phyloP scores from a whole-genome alignment of 495 filamentous ascomycete species.

The Aspergillus steynii region DNA sequence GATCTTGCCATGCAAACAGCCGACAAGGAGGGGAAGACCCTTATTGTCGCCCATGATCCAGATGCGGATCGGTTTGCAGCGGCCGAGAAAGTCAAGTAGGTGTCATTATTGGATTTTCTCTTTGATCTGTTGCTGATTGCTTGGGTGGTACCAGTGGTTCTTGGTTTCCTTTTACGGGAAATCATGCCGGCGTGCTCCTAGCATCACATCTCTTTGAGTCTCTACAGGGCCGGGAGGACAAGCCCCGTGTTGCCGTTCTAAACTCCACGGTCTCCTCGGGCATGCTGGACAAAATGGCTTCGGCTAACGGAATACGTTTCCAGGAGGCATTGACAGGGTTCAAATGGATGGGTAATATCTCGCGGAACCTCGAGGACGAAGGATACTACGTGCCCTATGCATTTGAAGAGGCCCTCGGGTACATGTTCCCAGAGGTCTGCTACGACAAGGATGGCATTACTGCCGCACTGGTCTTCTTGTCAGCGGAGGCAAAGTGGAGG shows the following conservation, averaged over 20 bases:
- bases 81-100: conserved; percentile 58
- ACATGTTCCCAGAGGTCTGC: conserved; percentile 68
- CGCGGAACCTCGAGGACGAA: conserved; percentile 40
- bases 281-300: conserved; percentile 64
- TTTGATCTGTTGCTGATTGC: neutral
- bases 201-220: conserved; percentile 57
- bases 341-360: conserved; percentile 67
- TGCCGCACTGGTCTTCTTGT: conserved; percentile 64
- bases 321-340: conserved; percentile 72
- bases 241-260: conserved; percentile 53
- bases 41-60: conserved; percentile 69
- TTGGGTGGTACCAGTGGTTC: conserved; percentile 30
- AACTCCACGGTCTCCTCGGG: conserved; percentile 66
- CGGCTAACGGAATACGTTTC: conserved; percentile 55
- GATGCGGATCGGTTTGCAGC: conserved; percentile 73
- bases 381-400: conserved; percentile 59
- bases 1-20: conserved; percentile 61
- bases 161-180: conserved; percentile 69
- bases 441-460: conserved; percentile 73
- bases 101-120: neutral
- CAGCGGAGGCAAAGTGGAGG: conserved; percentile 55
- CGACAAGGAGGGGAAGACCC: conserved; percentile 41
- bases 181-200: conserved; percentile 66
- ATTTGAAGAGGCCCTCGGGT: conserved; percentile 74
- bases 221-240: conserved; percentile 26